Conservation (phyloP, 164 flowering plant genomes). For the Vitis rupestris region DNA sequence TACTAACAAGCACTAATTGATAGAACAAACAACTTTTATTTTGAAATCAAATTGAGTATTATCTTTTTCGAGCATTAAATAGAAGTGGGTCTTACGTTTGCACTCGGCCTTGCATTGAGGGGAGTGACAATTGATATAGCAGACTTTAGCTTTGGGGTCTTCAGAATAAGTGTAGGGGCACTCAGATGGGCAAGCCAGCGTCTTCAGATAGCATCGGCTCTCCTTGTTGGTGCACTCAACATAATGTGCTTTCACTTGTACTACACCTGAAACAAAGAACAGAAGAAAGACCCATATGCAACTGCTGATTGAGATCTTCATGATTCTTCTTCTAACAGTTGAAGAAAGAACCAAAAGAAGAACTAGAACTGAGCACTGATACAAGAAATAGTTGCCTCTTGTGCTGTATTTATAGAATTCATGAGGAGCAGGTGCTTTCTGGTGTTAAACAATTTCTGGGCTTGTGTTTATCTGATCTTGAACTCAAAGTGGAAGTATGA, state of each 20-base stretch:
- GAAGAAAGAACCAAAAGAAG: too few species aligned
- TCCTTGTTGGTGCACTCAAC: not conserved
- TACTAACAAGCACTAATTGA: too few species aligned
- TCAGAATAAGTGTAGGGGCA: constrained; percentile 27
- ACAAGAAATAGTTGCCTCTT: too few species aligned
- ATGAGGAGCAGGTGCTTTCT: too few species aligned
- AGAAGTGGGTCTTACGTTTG: constrained; percentile 19
- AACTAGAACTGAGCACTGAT: too few species aligned
- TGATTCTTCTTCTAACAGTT: not conserved
- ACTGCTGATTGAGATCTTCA: not conserved
- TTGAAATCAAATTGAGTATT: too few species aligned
- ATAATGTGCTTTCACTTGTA: constrained; percentile 1
- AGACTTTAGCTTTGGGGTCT: constrained; percentile 26
- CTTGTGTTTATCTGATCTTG: not conserved
- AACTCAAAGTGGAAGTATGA: not conserved
- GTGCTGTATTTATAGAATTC: too few species aligned
- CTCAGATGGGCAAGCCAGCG: constrained; percentile 28
- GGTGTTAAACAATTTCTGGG: too few species aligned
- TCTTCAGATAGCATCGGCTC: constrained; percentile 28
- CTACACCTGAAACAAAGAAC: constrained; percentile 1
- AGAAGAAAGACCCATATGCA: not conserved
- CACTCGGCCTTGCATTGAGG: constrained; percentile 44
- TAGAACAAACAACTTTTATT: too few species aligned
- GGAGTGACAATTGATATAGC: constrained; percentile 31
- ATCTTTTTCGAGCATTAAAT: too few species aligned